Conservation (phyloP, 345 rosid species). For the Pistacia atlantica region DNA sequence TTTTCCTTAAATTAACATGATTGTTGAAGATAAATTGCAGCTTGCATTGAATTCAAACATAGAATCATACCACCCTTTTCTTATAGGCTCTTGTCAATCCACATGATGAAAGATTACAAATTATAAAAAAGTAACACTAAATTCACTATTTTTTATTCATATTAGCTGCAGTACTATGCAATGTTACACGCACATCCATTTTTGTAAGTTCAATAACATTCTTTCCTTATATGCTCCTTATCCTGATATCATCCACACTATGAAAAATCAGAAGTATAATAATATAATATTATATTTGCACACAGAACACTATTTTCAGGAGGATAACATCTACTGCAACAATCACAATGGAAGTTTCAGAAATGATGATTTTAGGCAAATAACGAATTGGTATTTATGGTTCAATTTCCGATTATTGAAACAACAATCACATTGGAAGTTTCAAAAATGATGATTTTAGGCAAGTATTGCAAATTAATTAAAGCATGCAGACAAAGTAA, state of each 20-base stretch:
- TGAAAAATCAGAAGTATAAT: not conserved
- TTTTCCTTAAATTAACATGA: too few relatives aligned
- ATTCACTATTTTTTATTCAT: not conserved
- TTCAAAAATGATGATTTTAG: constrained; percentile 4
- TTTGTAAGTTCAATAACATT: not conserved
- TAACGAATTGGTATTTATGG: constrained; percentile 1
- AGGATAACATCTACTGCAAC: constrained; percentile 9
- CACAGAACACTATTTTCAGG: not conserved
- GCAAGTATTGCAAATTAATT: not conserved
- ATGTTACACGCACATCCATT: not conserved
- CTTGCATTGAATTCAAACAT: too few relatives aligned
- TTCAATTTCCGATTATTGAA: not conserved
- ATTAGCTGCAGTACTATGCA: not conserved
- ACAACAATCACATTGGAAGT: not conserved
- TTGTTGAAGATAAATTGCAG: too few relatives aligned
- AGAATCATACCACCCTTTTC: too few relatives aligned
- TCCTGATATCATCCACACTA: not conserved
- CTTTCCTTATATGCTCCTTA: too few relatives aligned
- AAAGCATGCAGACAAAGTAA: not conserved
- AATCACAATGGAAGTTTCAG: not conserved
- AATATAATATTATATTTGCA: not conserved
- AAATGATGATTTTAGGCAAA: not conserved
- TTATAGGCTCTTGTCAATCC: too few relatives aligned
- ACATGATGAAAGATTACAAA: too few relatives aligned
- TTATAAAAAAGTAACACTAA: too few relatives aligned